Evolutionary conservation across 2,329 filamentous ascomycete species (phyloP), one percentile per base, ranked within the genome.

Genomic region (Fusarium chlamydosporum): DNA sequence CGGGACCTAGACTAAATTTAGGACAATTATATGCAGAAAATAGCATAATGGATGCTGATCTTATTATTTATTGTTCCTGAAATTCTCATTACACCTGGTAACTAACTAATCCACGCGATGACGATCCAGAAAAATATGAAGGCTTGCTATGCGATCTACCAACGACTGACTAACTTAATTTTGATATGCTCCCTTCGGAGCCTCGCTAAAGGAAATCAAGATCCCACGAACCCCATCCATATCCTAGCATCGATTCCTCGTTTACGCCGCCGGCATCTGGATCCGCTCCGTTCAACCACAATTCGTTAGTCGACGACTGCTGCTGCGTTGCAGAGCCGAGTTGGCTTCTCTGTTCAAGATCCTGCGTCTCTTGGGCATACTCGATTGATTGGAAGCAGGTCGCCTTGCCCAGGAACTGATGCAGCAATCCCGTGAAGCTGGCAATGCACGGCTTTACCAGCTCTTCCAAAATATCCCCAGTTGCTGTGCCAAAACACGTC

Each of bases 321-420:
- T 68, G 56, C 38, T 71, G 63, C 20, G 67, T 27, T 23, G 61
- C 27, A 33, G 63, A 26, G 12, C 48, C 60, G 10, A 67, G 48
- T 29, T 56, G 50, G 13, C 45, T 56, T 26, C 56, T 43, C 8
- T 53, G 60, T 33, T 67, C 64, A 7, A 58, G 16, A 23, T 62
- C 61, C 27, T 66, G 68, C n/a, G 55, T 35, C 53, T 72, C 72
- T 9, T 58, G 56, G 27, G 56, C 61, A 43, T 70, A 74, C 26
- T 71, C 54, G 13, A 74, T 52, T 10, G 57, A 63, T 51, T 74
- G 67, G 29, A 74, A 75, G 27, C 73, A 79, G 11, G 77, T 79
- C 16, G 78, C 76, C 55, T 73, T 76, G 4, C 78, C 78, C 6
- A 79, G 61, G 4, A 75, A 74, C n/a, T 77, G 75, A 41, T 77